A percentile compares a stretch with the other conserved stretches of the same genome.
These are phyloP conservation scores for Lindgomyces ingoldianus DNA, from an alignment of 495 filamentous ascomycete species.

Conservation along the genomic window DNA sequence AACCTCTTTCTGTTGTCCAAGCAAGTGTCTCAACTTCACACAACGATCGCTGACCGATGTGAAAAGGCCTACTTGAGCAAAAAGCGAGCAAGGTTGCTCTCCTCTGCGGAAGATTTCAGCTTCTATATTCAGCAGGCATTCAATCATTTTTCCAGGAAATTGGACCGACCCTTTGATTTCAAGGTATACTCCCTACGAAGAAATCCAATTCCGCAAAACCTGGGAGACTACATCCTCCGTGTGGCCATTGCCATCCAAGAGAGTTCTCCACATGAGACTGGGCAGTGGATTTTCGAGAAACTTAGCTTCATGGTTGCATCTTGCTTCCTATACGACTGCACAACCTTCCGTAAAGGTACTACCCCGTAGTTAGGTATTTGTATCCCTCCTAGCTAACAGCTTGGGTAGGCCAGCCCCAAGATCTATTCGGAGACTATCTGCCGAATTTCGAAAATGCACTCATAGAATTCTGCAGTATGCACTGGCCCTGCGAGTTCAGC, in stretches of 20 bases:
- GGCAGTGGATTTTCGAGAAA: conserved; percentile 34
- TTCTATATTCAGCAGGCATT: conserved; percentile 46
- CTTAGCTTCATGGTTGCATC: conserved; percentile 44
- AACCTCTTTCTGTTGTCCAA: conserved; percentile 19
- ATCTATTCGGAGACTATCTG: conserved; percentile 17
- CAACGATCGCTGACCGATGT: neutral
- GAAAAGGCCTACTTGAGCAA: conserved; percentile 28
- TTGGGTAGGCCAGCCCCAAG: neutral
- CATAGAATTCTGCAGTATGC: conserved; percentile 27
- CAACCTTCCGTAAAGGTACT: conserved; percentile 23
- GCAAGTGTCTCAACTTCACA: conserved; percentile 11
- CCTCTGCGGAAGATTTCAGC: conserved; percentile 43
- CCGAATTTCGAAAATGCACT: conserved; percentile 28
- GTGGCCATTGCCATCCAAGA: conserved; percentile 34
- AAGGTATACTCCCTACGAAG: conserved; percentile 43
- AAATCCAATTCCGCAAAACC: conserved; percentile 47
- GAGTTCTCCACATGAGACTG: neutral
- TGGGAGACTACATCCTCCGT: conserved; percentile 43
- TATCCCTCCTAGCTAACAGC: neutral
- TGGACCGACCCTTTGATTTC: conserved; percentile 49
- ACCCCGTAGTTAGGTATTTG: neutral
- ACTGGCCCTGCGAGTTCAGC: conserved; percentile 36
- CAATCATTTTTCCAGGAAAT: conserved; percentile 43
- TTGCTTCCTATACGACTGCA: conserved; percentile 38
- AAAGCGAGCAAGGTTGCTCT: conserved; percentile 39